Evolutionary conservation across 2,329 filamentous ascomycete genomes (phyloP), one percentile per base, ranked within the genome.

Genomic region (Colletotrichum camelliae): DNA sequence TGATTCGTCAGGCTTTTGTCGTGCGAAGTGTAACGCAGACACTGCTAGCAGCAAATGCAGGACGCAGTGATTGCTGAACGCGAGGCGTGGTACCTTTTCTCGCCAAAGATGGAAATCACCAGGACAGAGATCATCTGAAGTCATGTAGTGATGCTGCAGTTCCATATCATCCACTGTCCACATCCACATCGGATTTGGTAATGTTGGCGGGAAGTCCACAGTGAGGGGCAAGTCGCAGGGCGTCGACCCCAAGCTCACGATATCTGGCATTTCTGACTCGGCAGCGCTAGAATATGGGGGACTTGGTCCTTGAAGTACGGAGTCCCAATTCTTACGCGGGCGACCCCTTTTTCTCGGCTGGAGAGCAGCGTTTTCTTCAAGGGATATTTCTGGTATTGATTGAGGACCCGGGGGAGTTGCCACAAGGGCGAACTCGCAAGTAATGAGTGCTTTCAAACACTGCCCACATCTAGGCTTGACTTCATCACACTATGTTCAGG

Each of bases 41-140:
- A 61, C 18, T 29, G 77, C 72, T 7, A 79, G 61, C 16, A 79
- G 37, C 31, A 77, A 18, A 43, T 78, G 72, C 8, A 79, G 72
- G 6, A 74, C 65, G 16, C 55, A 66, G n/a, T 73, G 77, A 7
- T 74, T 43, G 8, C 39, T 55, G 48, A 78, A 77, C 5, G 72
- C 75, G 7, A 79, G 57, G 18, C 62, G 65, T 15, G 75, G 77
- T 4, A 76, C 70, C 21, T 75, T 72, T 9, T 75, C 57, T 29
- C 70, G 73, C 77, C 78, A 77, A 7, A 77, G 29, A 12, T 27
- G 7, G 3, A 24, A 43, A 13, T 76, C 60, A 7, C 66, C 68
- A 16, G 68, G 67, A 10, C 52, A 62, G 9, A 72, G 60, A 18
- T 65, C 60, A 12, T 62, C 27, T 5, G 67, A 58, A 16, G 58